Evolutionary conservation across 345 rosid genomes (phyloP).

Genomic region (Nephelium lappaceum): DNA sequence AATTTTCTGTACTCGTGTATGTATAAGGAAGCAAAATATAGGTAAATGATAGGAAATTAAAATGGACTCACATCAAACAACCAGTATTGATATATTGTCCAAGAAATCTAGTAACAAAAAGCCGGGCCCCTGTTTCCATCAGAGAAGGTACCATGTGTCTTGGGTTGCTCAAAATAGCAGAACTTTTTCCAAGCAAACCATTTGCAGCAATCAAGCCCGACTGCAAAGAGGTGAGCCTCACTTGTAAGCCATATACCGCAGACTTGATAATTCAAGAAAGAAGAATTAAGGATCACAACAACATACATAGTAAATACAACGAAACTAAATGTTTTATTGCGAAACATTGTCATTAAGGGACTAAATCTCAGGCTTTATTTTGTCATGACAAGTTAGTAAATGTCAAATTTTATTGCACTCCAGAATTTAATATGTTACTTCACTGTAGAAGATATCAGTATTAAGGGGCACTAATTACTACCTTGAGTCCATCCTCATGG

Average conservation of each 20-base stretch:
- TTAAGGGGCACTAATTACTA: slow-evolving; percentile 19
- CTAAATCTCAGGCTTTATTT: neutral
- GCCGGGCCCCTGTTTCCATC: slow-evolving; percentile 70
- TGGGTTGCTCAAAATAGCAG: slow-evolving; percentile 55
- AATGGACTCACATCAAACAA: slow-evolving; percentile 61
- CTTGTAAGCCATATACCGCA: neutral
- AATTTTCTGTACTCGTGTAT: neutral
- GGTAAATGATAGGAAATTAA: neutral
- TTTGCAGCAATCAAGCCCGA: slow-evolving; percentile 78
- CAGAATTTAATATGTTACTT: neutral
- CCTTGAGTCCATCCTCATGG: slow-evolving; percentile 96
- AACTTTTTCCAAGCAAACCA: slow-evolving; percentile 56
- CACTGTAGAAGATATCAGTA: neutral
- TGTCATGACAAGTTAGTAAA: neutral
- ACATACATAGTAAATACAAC: neutral
- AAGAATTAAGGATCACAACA: neutral
- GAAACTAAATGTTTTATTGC: neutral
- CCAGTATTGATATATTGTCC: slow-evolving; percentile 70
- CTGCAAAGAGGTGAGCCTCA: slow-evolving; percentile 36
- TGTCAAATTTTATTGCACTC: neutral
- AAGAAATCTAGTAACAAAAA: slow-evolving; percentile 76
- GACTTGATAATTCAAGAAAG: neutral
- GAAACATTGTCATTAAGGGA: neutral
- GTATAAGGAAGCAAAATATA: neutral
- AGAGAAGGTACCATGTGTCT: slow-evolving; percentile 81